Base-by-base conservation (phyloP, 2,329 filamentous ascomycete genomes). In the Scedosporium minutisporum region DNA sequence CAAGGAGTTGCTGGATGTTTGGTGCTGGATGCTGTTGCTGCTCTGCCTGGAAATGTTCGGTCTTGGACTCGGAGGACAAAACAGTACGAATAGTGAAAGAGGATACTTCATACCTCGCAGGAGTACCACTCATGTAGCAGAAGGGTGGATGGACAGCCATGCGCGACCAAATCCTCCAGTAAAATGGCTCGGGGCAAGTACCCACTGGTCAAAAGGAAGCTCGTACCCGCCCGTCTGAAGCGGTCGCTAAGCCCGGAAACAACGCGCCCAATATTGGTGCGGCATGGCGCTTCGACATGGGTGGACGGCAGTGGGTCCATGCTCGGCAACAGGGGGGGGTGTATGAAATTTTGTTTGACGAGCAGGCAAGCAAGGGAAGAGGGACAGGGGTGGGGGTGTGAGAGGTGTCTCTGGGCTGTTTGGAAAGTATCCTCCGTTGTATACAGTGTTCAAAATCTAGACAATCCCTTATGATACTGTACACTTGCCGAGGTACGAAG, bases 281-380 rank as follows among this genome's bases (percentile, higher is more conserved):
- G 67, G 66, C 70, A 71, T 68, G 69, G 69, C 69, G 70, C 68
- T 68, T 69, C 65, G 57, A 53, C 48, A 53, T 53, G 48, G 48
- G 48, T 53, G 48, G 48, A 53, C 48, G 48, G 48, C 21, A 53
- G 48, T 21, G 48, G 48, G 48, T 21, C 48, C 48, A 53, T 53
- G 48, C 48, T 53, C 21, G 48, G 48, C 48, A 53, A 23, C 48
- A 53, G 9, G 48, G 48, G 5, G 5, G 55, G 12, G 55, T n/a
- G 25, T 33, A 16, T n/a, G 25, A 16, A 33, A 18, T 58, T 53
- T 25, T 25, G n/a, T 53, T 25, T 25, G n/a, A 53, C 48, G n/a
- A 53, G 48, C 10, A 29, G 27, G 27, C 27, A 33, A 18, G 10
- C 48, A 21, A 27, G 25, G 48, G 2, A 21, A 18, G 14, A 46